Percentiles rank a stretch among this genome's conserved stretches.
phyloP scores from a whole-genome alignment of 2,329 filamentous ascomycete species.

The Sporothrix protearum region DNA sequence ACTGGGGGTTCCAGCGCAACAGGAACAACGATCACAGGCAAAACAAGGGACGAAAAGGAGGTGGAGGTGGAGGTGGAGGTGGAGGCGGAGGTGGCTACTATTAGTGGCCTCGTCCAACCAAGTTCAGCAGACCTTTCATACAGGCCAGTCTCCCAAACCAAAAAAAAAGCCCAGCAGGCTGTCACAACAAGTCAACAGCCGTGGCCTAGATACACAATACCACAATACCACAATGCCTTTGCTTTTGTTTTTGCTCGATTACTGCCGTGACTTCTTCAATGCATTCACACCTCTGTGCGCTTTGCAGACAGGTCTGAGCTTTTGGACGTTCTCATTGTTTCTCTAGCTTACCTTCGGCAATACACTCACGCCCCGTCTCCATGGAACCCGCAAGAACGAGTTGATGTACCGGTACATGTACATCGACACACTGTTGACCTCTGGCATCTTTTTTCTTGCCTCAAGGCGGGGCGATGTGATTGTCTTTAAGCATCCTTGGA shows the following conservation, averaged over 20 bases:
- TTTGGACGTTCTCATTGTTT: not conserved
- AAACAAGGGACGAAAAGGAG: conserved; percentile 18
- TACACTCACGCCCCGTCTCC: not conserved
- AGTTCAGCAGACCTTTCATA: not conserved
- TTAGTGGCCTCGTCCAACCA: not conserved
- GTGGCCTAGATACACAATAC: not conserved
- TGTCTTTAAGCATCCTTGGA: not conserved
- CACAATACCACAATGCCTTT: not conserved
- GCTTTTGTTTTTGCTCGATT: too few species aligned
- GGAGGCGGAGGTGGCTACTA: too few species aligned
- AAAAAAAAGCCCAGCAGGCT: not conserved
- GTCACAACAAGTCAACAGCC: not conserved
- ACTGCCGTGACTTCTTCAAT: not conserved
- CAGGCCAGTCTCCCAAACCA: too few species aligned
- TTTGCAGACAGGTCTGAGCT: too few species aligned
- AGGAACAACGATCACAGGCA: conserved; percentile 19
- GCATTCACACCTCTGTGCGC: not conserved
- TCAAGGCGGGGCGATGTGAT: not conserved
- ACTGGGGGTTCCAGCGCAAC: conserved; percentile 19
- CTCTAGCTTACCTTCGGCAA: not conserved
- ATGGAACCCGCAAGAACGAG: not conserved
- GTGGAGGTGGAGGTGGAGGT: too few species aligned
- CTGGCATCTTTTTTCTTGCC: not conserved
- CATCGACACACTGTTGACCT: not conserved
- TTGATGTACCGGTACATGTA: not conserved